Evolutionary conservation across 2,329 filamentous ascomycete genomes (phyloP), one percentile per base, ranked within the genome.

Genomic region (Apiospora kogelbergensis): DNA sequence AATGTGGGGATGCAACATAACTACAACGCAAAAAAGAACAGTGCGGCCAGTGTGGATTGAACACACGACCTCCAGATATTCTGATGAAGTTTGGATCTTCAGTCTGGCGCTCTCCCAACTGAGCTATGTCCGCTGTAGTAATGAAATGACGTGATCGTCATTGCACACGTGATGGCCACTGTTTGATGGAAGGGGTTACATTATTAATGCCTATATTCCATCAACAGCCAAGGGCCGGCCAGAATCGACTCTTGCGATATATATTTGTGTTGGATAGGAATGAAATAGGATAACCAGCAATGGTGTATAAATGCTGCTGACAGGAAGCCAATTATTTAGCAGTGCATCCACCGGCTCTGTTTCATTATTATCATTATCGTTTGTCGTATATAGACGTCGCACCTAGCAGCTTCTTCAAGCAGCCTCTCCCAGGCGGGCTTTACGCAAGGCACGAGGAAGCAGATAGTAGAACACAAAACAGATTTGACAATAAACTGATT

Each of bases 71-170:
- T 66, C 33, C 65, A 66, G 65, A 66, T 66, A 15, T 15, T 42
- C 40, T 66, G 17, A 66, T 66, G 65, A 66, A 66, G 65, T 66
- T 53, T 6, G 40, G 48, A 42, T 42, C 65, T 66, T 66, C 65
- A 66, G 65, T 66, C 65, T 66, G 65, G 33, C 65, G 65, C 65
- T 66, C 65, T 66, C 65, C 65, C 65, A 66, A 66, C 65, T 66
- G 65, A 66, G 65, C 65, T 66, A 66, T 66, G 65, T 66, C 65
- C 65, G 65, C 65, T 66, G 65, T 37, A 37, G 30, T 37, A 20
- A 57, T 57, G 26, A 37, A 37, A 60, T 20, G 53, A n/a, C 20
- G 53, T 37, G 9, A 37, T 42, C 48, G 7, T 26, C 24, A 26
- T 57, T 30, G 48, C 48, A 57, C 48, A 57, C 48, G 48, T 57